Evolutionary conservation across 2,329 filamentous ascomycete genomes (phyloP).

Genomic region (Talaromyces sp.): DNA sequence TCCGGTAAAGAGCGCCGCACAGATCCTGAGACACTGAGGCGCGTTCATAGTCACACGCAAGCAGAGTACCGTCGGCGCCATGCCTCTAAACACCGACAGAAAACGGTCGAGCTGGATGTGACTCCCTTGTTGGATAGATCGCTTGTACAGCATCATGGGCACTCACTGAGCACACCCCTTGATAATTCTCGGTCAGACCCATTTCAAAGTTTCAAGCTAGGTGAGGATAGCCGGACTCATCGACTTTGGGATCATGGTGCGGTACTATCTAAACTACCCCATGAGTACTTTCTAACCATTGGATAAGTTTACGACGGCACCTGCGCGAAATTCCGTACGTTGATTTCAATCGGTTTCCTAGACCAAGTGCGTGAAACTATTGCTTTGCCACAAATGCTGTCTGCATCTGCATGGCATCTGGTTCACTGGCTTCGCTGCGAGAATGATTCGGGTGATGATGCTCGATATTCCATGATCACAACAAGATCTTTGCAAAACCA

Average conservation of each 20-base stretch:
- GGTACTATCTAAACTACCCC: background rate
- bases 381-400: background rate
- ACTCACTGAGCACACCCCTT: background rate
- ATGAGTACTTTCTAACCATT: background rate
- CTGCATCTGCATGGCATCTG: constrained; percentile 1
- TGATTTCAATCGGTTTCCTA: constrained; percentile 1
- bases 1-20: too few relatives aligned
- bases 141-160: background rate
- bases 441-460: background rate
- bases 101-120: background rate
- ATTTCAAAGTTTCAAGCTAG: background rate
- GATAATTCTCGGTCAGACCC: background rate
- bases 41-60: too few relatives aligned
- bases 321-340: background rate
- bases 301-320: background rate
- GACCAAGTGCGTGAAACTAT: background rate
- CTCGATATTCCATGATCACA: background rate
- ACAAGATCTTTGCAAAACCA: background rate
- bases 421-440: background rate
- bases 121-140: background rate
- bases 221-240: background rate
- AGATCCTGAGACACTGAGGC: too few relatives aligned
- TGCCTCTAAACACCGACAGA: background rate
- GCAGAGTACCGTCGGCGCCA: background rate
- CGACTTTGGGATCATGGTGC: constrained; percentile 1